A percentile compares a stretch with the other conserved stretches of the same genome.
phyloP scores from a whole-genome alignment of 1,139 yeast species.

The Zygoascus sp. region DNA sequence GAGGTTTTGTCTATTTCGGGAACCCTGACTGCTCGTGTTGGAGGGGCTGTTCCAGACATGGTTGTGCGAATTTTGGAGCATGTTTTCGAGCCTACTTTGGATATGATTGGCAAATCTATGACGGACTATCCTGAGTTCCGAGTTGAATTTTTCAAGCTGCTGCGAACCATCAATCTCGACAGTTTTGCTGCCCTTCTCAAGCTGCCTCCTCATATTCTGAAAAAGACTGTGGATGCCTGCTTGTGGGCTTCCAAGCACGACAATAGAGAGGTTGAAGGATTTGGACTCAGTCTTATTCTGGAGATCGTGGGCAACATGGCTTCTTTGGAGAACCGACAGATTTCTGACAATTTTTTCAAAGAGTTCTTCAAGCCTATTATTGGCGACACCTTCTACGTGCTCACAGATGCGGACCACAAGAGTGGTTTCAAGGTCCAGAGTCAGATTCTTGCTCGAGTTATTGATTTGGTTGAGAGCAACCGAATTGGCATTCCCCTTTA shows the following conservation, averaged over 20 bases:
- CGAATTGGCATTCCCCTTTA: constrained; percentile 76
- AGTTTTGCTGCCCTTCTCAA: constrained; percentile 83
- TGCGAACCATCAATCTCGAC: constrained; percentile 79
- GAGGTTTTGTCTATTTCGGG: constrained; percentile 95
- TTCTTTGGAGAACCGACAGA: constrained; percentile 59
- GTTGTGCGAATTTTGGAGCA: constrained; percentile 82
- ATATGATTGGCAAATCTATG: constrained; percentile 92
- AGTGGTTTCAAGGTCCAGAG: constrained; percentile 92
- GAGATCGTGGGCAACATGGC: constrained; percentile 84
- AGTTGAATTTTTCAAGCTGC: constrained; percentile 86
- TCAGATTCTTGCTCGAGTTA: constrained; percentile 74
- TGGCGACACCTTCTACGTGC: constrained; percentile 85
- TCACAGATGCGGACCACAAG: constrained; percentile 96
- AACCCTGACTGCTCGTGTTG: constrained; percentile 81
- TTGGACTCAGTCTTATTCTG: constrained; percentile 74
- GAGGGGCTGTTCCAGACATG: constrained; percentile 84
- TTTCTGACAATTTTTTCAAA: constrained; percentile 80
- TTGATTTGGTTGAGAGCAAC: constrained; percentile 75
- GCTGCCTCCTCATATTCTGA: constrained; percentile 89
- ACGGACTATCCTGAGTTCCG: constrained; percentile 97
- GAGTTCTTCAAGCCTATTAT: constrained; percentile 85
- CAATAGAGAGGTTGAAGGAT: constrained; percentile 90
- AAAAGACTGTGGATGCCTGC: constrained; percentile 85
- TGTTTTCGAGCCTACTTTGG: constrained; percentile 90
- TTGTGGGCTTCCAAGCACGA: constrained; percentile 98